Conservation (phyloP, 2,329 filamentous ascomycete species). For the Alternaria brassicae region DNA sequence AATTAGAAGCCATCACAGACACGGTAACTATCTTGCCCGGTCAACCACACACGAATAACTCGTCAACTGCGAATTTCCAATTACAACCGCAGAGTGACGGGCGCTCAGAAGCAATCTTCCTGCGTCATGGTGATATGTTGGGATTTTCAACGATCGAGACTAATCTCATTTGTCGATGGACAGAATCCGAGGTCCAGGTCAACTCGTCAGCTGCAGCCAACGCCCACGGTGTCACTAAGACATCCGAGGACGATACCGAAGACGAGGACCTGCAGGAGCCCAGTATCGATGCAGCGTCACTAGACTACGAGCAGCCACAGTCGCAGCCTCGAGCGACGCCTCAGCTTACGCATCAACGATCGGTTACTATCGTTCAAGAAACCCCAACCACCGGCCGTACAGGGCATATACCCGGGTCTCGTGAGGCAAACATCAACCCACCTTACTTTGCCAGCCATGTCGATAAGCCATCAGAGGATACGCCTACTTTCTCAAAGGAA, state of each 20-base stretch:
- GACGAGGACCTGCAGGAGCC: constrained; percentile 31
- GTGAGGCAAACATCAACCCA: constrained; percentile 1
- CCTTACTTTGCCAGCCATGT: neutral
- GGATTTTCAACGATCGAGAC: constrained; percentile 12
- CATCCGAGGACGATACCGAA: constrained; percentile 31
- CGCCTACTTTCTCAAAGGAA: neutral
- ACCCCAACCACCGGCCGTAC: constrained; percentile 38
- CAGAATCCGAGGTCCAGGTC: constrained; percentile 38
- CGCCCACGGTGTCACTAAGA: constrained; percentile 7
- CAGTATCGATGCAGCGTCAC: constrained; percentile 27
- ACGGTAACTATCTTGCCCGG: constrained; percentile 28
- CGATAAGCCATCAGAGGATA: neutral
- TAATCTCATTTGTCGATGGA: constrained; percentile 27
- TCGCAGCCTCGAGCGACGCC: constrained; percentile 32
- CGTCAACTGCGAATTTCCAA: constrained; percentile 18
- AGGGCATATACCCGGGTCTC: constrained; percentile 1
- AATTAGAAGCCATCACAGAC: constrained; percentile 33
- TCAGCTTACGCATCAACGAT: constrained; percentile 29
- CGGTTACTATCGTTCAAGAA: constrained; percentile 40
- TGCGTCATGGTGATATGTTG: constrained; percentile 40
- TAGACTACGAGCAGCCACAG: constrained; percentile 16
- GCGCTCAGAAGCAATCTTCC: constrained; percentile 35
- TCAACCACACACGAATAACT: neutral
- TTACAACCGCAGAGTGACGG: constrained; percentile 25
- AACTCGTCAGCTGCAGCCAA: constrained; percentile 36